phyloP scores from a whole-genome alignment of 768 basidiomycete species.

The Leucosporidium creatinivorum region DNA sequence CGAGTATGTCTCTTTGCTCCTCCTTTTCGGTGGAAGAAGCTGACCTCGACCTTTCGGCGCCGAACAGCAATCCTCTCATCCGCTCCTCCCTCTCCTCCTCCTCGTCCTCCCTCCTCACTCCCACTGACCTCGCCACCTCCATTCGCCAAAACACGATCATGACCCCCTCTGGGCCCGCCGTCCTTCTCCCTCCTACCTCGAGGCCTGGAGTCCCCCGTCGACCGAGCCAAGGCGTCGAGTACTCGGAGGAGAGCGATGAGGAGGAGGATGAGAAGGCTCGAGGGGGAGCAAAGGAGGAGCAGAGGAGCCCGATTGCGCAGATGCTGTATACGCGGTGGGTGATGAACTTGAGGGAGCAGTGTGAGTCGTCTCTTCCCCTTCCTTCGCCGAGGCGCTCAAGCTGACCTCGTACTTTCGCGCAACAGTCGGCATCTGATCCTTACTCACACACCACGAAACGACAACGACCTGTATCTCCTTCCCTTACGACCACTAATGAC shows the following conservation, averaged over 20 bases:
- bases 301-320: constrained; percentile 77
- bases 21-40: neutral
- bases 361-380: constrained; percentile 4
- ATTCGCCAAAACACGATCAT: constrained; percentile 59
- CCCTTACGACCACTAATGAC: too few relatives aligned
- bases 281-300: constrained; percentile 37
- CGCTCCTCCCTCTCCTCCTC: constrained; percentile 75
- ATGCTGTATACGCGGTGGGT: constrained; percentile 96
- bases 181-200: constrained; percentile 52
- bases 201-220: neutral
- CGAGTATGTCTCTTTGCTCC: constrained; percentile 55
- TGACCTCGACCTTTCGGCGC: neutral
- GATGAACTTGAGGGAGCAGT: constrained; percentile 56
- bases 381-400: too few relatives aligned
- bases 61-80: constrained; percentile 63
- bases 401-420: too few relatives aligned
- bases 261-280: neutral
- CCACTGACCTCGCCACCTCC: constrained; percentile 40
- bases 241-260: constrained; percentile 25
- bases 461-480: too few relatives aligned
- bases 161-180: constrained; percentile 73
- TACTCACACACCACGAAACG: too few relatives aligned
- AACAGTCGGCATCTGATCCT: too few relatives aligned
- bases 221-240: constrained; percentile 13
- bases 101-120: constrained; percentile 62